These are phyloP conservation scores for Candida coleopterorum DNA, from an alignment of 805 yeast species.

Conservation along the genomic window DNA sequence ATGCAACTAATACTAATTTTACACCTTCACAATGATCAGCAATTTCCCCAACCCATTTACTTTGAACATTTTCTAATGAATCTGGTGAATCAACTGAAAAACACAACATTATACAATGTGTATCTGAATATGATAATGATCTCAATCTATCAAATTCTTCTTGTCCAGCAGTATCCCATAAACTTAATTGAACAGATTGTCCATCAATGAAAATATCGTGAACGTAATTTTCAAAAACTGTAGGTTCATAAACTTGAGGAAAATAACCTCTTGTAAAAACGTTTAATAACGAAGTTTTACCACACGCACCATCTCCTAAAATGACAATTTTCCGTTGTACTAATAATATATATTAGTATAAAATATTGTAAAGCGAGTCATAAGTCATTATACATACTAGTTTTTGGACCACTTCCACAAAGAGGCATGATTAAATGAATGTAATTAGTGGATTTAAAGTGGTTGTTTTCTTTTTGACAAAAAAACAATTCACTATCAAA, in stretches of 20 bases:
- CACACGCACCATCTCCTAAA: slow-evolving; percentile 98
- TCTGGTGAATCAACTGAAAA: slow-evolving; percentile 92
- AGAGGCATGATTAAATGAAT: slow-evolving; percentile 28
- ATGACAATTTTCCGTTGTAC: slow-evolving; percentile 92
- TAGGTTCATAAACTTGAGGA: slow-evolving; percentile 97
- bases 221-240: slow-evolving; percentile 94
- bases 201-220: slow-evolving; percentile 96
- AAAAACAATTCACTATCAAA: no score
- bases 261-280: slow-evolving; percentile 96
- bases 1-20: slow-evolving; percentile 85
- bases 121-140: slow-evolving; percentile 88
- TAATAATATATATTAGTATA: slow-evolving; percentile 14
- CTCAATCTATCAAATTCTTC: slow-evolving; percentile 95
- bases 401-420: slow-evolving; percentile 39
- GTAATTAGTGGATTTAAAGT: slow-evolving; percentile 2
- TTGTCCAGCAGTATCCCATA: slow-evolving; percentile 99
- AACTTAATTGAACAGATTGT: slow-evolving; percentile 82
- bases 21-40: slow-evolving; percentile 97
- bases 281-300: slow-evolving; percentile 90
- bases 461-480: slow-evolving; percentile 1
- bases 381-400: slow-evolving; percentile 27
- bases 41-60: slow-evolving; percentile 96
- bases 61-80: slow-evolving; percentile 89
- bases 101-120: slow-evolving; percentile 95
- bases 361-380: background rate